phyloP scores from a whole-genome alignment of 2,329 filamentous ascomycete species.

The Coniochaeta hoffmannii region DNA sequence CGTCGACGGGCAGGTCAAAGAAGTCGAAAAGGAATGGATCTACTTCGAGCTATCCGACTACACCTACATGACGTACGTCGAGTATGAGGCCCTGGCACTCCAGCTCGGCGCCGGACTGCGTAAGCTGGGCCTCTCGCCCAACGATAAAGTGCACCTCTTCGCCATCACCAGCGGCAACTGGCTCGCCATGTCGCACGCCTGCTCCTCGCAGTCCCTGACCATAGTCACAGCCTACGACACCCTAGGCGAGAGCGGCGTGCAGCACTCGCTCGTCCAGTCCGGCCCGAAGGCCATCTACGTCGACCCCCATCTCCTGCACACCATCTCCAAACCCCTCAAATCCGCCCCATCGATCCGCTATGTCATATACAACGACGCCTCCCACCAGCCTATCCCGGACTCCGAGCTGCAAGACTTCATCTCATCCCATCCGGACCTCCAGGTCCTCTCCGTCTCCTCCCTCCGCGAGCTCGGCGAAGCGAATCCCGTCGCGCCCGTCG shows the following conservation, averaged over 20 bases:
- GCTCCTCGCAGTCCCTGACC: slow-evolving; percentile 78
- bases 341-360: slow-evolving; percentile 48
- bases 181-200: slow-evolving; percentile 71
- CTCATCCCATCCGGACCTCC: slow-evolving; percentile 45
- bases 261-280: slow-evolving; percentile 80
- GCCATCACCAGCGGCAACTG: slow-evolving; percentile 80
- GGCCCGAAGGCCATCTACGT: slow-evolving; percentile 77
- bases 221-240: slow-evolving; percentile 96
- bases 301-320: slow-evolving; percentile 69
- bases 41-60: slow-evolving; percentile 80
- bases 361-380: slow-evolving; percentile 55
- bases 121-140: slow-evolving; percentile 61
- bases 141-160: slow-evolving; percentile 71
- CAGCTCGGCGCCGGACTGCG: slow-evolving; percentile 67
- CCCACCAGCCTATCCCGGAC: slow-evolving; percentile 42
- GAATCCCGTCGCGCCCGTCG: slow-evolving; percentile 62
- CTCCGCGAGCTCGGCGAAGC: slow-evolving; percentile 53
- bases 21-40: slow-evolving; percentile 87
- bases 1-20: slow-evolving; percentile 68
- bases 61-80: slow-evolving; percentile 67
- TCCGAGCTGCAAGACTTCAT: slow-evolving; percentile 49
- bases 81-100: slow-evolving; percentile 66
- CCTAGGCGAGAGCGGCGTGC: slow-evolving; percentile 74
- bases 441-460: slow-evolving; percentile 46
- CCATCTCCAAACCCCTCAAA: slow-evolving; percentile 48